These are phyloP conservation scores for Tilletia setariae DNA, from an alignment of 1,284 basidiomycete genomes.

Conservation along the genomic window DNA sequence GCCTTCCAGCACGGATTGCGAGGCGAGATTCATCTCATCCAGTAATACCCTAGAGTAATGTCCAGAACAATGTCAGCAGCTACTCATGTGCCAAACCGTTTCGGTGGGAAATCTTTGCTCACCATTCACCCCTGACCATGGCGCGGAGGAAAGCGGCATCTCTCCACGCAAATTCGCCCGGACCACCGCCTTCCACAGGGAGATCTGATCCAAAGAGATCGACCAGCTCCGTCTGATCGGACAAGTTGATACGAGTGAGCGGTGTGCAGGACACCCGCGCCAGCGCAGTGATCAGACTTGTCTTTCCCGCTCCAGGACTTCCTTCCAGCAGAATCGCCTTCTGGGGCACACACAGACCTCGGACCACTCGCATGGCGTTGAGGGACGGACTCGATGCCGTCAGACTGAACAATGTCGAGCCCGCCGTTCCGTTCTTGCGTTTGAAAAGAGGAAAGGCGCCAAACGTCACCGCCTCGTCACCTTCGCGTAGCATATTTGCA, in stretches of 20 bases:
- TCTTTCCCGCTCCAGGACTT: slow-evolving; percentile 99
- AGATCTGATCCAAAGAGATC: slow-evolving; percentile 97
- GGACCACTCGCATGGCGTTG: slow-evolving; percentile 83
- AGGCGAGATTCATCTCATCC: slow-evolving; percentile 98
- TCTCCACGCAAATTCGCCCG: slow-evolving; percentile 95
- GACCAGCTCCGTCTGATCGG: slow-evolving; percentile 94
- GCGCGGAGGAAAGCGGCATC: slow-evolving; percentile 94
- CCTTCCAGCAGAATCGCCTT: slow-evolving; percentile 96
- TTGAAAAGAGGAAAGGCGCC: slow-evolving; percentile 73
- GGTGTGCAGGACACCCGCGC: slow-evolving; percentile 74
- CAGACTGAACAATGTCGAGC: slow-evolving; percentile 66
- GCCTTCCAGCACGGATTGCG: slow-evolving; percentile 86
- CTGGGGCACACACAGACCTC: slow-evolving; percentile 75
- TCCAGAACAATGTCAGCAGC: not conserved
- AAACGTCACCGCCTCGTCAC: slow-evolving; percentile 61
- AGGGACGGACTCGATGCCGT: slow-evolving; percentile 81
- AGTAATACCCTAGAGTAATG: slow-evolving; percentile 71
- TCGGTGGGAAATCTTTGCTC: slow-evolving; percentile 53
- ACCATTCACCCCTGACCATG: slow-evolving; percentile 70
- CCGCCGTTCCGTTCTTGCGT: slow-evolving; percentile 57
- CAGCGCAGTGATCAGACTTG: slow-evolving; percentile 83
- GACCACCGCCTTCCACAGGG: slow-evolving; percentile 83
- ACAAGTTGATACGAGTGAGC: slow-evolving; percentile 94
- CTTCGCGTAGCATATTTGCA: slow-evolving; percentile 55
- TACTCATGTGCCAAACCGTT: not conserved